Evolutionary conservation across 345 rosid species (phyloP).

Genomic region (Draba incana): DNA sequence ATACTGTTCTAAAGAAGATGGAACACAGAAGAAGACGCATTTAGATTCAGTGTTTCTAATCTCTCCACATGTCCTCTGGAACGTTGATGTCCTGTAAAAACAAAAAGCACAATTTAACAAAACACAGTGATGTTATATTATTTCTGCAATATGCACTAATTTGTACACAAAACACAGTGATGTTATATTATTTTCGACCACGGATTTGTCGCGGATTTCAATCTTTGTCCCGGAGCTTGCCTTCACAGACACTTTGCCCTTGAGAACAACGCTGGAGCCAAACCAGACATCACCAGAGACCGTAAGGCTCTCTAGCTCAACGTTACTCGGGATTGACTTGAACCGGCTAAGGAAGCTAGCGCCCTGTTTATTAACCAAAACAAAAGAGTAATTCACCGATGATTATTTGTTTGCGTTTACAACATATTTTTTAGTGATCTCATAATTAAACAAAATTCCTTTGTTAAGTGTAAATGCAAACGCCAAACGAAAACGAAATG

Average conservation of each 20-base stretch:
- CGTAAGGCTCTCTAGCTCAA: constrained; percentile 85
- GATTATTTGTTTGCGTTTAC: too few species aligned
- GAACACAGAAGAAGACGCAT: not conserved
- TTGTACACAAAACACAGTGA: not conserved
- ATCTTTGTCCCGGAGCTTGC: constrained; percentile 72
- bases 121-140: not conserved
- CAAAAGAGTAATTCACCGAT: too few species aligned
- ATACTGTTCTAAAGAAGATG: not conserved
- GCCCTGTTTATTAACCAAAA: constrained; percentile 53
- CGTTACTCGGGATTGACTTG: constrained; percentile 87
- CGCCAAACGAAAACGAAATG: too few species aligned
- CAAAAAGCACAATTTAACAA: not conserved
- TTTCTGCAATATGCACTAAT: not conserved
- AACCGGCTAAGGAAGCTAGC: constrained; percentile 79
- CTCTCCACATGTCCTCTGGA: constrained; percentile 63
- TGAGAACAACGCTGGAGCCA: constrained; percentile 61
- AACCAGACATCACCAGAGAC: constrained; percentile 92
- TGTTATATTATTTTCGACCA: constrained; percentile 70
- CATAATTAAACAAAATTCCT: too few species aligned
- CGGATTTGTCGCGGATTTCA: constrained; percentile 72
- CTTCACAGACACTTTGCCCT: constrained; percentile 71
- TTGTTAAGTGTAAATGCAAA: too few species aligned
- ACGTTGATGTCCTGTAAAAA: constrained; percentile 66
- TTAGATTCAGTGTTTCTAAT: not conserved
- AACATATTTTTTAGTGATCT: too few species aligned